Percentiles rank a stretch among this genome's conserved stretches.
Conservation (phyloP, 208 protist genomes). For the Leishmania lainsoni region DNA sequence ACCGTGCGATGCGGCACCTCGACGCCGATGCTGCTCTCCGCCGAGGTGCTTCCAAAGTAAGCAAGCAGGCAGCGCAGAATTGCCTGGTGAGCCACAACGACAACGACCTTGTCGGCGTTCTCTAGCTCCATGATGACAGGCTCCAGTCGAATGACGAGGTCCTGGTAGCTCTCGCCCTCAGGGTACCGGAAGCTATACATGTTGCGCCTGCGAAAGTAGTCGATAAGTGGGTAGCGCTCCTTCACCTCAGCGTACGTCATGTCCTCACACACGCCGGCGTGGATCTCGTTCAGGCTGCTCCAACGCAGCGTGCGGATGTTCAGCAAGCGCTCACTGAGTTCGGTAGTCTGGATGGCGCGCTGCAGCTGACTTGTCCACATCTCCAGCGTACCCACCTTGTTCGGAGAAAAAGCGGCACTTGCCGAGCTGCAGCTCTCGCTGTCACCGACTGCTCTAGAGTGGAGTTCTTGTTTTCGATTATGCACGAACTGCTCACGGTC, state of each 20-base stretch:
- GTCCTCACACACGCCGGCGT: constrained; percentile 89
- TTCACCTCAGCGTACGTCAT: constrained; percentile 85
- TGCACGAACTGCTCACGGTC: constrained; percentile 15
- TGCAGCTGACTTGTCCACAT: constrained; percentile 89
- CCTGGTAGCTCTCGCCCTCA: constrained; percentile 89
- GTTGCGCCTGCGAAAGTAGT: constrained; percentile 70
- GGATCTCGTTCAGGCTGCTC: constrained; percentile 88
- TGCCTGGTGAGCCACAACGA: constrained; percentile 87
- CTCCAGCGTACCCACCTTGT: constrained; percentile 48
- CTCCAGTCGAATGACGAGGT: constrained; percentile 85
- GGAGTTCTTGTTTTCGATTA: not conserved
- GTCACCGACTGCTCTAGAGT: not conserved
- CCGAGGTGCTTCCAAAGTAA: constrained; percentile 85
- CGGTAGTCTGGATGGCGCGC: constrained; percentile 85
- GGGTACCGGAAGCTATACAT: constrained; percentile 93
- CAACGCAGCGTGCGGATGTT: constrained; percentile 82
- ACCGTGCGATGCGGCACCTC: constrained; percentile 84
- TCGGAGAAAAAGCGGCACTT: not conserved
- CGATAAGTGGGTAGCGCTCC: constrained; percentile 73
- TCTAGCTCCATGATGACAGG: constrained; percentile 92
- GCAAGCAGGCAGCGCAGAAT: constrained; percentile 84
- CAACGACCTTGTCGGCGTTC: constrained; percentile 78
- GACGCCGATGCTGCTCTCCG: constrained; percentile 76
- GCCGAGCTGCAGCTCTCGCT: not conserved
- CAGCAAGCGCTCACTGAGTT: constrained; percentile 60